These are phyloP conservation scores for Huntiella moniliformis DNA, from an alignment of 2,329 filamentous ascomycete species.

Conservation along the genomic window DNA sequence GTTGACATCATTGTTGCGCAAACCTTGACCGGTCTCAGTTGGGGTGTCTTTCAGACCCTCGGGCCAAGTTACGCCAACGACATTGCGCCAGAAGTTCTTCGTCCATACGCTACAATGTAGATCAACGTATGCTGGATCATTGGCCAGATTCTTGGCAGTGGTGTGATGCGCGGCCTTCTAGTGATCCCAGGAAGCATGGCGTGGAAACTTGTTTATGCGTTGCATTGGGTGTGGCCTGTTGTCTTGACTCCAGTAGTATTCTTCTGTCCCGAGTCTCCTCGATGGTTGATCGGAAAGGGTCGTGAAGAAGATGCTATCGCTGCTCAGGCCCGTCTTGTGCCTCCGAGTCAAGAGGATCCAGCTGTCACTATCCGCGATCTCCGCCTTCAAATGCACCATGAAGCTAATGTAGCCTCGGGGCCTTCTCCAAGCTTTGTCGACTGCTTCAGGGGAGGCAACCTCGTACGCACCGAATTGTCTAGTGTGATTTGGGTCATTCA, in stretches of 20 bases:
- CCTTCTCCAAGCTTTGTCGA: slow-evolving; percentile 21
- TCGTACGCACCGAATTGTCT: slow-evolving; percentile 22
- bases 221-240: slow-evolving; percentile 27
- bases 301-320: slow-evolving; percentile 16
- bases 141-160: slow-evolving; percentile 24
- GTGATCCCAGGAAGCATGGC: slow-evolving; percentile 20
- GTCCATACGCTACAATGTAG: slow-evolving; percentile 22
- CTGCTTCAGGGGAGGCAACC: slow-evolving; percentile 24
- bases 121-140: slow-evolving; percentile 25
- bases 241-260: slow-evolving; percentile 20
- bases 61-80: slow-evolving; percentile 26
- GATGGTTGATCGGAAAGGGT: slow-evolving; percentile 26
- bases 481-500: slow-evolving; percentile 18
- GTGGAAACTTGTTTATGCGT: slow-evolving; percentile 24
- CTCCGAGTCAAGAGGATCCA: slow-evolving; percentile 15
- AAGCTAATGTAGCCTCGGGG: neutral
- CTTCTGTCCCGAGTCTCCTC: slow-evolving; percentile 23
- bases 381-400: slow-evolving; percentile 7
- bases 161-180: slow-evolving; percentile 21
- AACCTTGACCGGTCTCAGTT: slow-evolving; percentile 23
- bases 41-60: slow-evolving; percentile 23
- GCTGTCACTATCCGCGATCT: slow-evolving; percentile 15
- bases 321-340: slow-evolving; percentile 16
- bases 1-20: slow-evolving; percentile 21
- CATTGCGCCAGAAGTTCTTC: slow-evolving; percentile 17